A percentile compares a stretch with the other conserved stretches of the same genome.
These are phyloP conservation scores for Rhynchosporium secalis DNA, from an alignment of 2,329 filamentous ascomycete genomes.

Conservation along the genomic window DNA sequence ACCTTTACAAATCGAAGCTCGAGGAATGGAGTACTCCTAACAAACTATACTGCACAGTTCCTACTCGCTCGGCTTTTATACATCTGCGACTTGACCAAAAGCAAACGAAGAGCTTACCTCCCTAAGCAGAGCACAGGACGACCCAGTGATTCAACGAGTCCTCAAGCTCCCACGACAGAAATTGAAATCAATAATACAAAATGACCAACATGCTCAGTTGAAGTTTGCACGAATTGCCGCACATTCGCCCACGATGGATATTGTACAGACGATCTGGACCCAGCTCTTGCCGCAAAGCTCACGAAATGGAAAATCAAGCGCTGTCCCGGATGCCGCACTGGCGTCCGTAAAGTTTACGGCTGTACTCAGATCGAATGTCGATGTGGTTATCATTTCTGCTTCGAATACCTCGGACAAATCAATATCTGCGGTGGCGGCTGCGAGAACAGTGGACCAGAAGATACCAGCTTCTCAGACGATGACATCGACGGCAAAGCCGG, in stretches of 20 bases:
- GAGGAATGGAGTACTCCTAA: slow-evolving; percentile 49
- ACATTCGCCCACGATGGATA: slow-evolving; percentile 43
- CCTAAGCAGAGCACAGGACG: not conserved
- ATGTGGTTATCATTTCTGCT: slow-evolving; percentile 54
- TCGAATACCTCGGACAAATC: slow-evolving; percentile 43
- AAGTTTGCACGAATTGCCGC: slow-evolving; percentile 48
- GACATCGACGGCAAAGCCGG: slow-evolving; percentile 33
- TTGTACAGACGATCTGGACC: slow-evolving; percentile 43
- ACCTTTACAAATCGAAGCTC: slow-evolving; percentile 45
- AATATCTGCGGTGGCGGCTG: slow-evolving; percentile 26
- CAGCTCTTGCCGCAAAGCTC: slow-evolving; percentile 41
- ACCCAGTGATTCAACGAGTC: not conserved
- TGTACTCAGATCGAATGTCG: slow-evolving; percentile 50
- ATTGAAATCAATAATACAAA: slow-evolving; percentile 29
- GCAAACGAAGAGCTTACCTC: not conserved
- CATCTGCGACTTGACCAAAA: slow-evolving; percentile 38
- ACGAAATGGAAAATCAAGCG: slow-evolving; percentile 49
- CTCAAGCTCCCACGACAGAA: slow-evolving; percentile 11
- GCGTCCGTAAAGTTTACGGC: slow-evolving; percentile 49
- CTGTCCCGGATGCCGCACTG: slow-evolving; percentile 51
- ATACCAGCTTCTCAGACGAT: slow-evolving; percentile 35
- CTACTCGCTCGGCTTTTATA: slow-evolving; percentile 51
- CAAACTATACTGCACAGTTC: slow-evolving; percentile 50
- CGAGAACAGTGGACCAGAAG: slow-evolving; percentile 37
- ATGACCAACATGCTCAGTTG: slow-evolving; percentile 47